phyloP scores from a whole-genome alignment of 768 basidiomycete species.

The Phaffia australis region DNA sequence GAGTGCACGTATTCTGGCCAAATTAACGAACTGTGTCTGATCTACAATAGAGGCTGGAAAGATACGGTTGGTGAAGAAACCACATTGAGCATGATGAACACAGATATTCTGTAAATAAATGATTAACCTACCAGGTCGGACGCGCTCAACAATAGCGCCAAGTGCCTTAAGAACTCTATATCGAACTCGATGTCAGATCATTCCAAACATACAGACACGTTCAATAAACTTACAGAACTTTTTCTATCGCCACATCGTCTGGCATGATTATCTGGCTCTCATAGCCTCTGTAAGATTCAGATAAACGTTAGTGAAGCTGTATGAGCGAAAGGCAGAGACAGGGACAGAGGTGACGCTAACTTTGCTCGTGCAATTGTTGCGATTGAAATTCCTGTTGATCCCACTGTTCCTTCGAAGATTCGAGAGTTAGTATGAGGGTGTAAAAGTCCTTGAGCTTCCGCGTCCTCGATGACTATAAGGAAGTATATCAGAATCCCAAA shows the following conservation, averaged over 20 bases:
- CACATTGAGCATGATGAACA: background rate
- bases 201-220: no score
- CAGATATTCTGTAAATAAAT: background rate
- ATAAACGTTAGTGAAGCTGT: background rate
- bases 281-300: slow-evolving; percentile 55
- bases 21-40: slow-evolving; percentile 72
- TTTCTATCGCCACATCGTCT: slow-evolving; percentile 47
- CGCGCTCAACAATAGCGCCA: slow-evolving; percentile 74
- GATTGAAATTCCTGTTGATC: slow-evolving; percentile 86
- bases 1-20: slow-evolving; percentile 67
- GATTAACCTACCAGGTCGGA: slow-evolving; percentile 51
- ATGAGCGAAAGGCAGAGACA: background rate
- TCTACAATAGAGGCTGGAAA: slow-evolving; percentile 74
- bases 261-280: slow-evolving; percentile 82
- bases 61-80: no score
- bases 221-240: background rate
- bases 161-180: slow-evolving; percentile 52
- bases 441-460: slow-evolving; percentile 69
- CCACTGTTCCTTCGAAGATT: slow-evolving; percentile 95
- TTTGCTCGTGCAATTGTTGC: slow-evolving; percentile 83
- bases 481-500: background rate
- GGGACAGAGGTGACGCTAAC: slow-evolving; percentile 40
- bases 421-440: slow-evolving; percentile 77
- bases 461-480: slow-evolving; percentile 76
- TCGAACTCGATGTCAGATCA: no score